phyloP scores from a whole-genome alignment of 441 rosid species.

The Populus hybrid region DNA sequence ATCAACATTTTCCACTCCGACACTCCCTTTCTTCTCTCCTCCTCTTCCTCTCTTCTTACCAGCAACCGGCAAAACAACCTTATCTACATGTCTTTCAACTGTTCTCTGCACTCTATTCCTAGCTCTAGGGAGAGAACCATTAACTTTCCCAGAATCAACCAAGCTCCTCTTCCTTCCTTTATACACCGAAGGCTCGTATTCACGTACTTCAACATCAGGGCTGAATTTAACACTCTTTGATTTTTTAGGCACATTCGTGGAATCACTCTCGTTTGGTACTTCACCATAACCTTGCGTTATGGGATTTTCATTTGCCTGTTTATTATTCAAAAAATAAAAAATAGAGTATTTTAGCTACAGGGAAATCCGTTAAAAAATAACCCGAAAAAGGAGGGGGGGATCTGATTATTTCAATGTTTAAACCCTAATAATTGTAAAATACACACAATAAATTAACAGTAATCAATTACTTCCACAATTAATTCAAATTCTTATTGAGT shows the following conservation, averaged over 20 bases:
- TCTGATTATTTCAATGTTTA: background rate
- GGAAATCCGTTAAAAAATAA: background rate
- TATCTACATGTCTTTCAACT: background rate
- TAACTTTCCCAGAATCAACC: background rate
- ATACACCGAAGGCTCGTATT: slow-evolving; percentile 28
- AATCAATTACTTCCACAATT: background rate
- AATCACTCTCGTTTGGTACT: background rate
- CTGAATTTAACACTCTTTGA: slow-evolving; percentile 62
- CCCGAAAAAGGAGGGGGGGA: background rate
- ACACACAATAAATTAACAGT: background rate
- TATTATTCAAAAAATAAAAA: background rate
- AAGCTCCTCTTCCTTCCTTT: slow-evolving; percentile 1
- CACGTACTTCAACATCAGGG: slow-evolving; percentile 42
- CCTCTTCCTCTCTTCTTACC: slow-evolving; percentile 33
- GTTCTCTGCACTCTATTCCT: background rate
- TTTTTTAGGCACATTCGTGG: slow-evolving; percentile 8
- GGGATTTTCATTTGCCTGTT: slow-evolving; percentile 18
- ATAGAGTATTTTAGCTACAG: background rate
- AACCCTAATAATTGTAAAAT: background rate
- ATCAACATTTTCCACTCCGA: background rate
- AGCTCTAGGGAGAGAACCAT: background rate
- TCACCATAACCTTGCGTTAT: slow-evolving; percentile 11
- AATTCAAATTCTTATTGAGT: background rate
- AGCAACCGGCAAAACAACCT: background rate
- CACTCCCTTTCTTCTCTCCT: slow-evolving; percentile 3